These are phyloP conservation scores for Saturnispora silvae DNA, from an alignment of 805 yeast species.

Conservation along the genomic window DNA sequence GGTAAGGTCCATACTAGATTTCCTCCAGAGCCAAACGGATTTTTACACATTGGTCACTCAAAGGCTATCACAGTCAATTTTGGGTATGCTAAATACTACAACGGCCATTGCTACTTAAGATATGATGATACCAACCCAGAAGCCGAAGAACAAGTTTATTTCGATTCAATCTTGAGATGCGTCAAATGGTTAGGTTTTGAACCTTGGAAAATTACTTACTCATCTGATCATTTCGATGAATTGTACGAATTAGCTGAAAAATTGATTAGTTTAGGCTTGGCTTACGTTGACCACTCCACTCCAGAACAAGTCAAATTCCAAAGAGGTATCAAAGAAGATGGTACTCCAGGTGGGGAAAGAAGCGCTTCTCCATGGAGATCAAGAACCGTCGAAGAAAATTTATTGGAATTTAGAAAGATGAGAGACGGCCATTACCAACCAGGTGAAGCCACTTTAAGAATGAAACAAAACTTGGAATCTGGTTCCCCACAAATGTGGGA, in stretches of 20 bases:
- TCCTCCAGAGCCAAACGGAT: conserved; percentile 99
- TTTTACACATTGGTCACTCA: conserved; percentile 93
- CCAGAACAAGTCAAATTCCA: conserved; percentile 82
- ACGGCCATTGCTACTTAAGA: conserved; percentile 84
- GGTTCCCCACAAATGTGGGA: conserved; percentile 99
- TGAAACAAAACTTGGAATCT: conserved; percentile 85
- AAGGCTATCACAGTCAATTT: conserved; percentile 97
- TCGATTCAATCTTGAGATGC: conserved; percentile 73
- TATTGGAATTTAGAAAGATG: conserved; percentile 81
- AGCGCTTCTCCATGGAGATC: conserved; percentile 69
- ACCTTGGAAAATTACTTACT: conserved; percentile 92
- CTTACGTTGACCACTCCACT: conserved; percentile 90
- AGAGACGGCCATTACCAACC: conserved; percentile 78
- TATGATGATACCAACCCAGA: conserved; percentile 98
- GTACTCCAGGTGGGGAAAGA: conserved; percentile 90
- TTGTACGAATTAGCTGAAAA: conserved; percentile 83
- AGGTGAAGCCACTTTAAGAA: conserved; percentile 90
- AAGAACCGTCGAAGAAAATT: conserved; percentile 61
- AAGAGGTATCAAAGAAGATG: conserved; percentile 87
- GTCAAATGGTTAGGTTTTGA: conserved; percentile 88
- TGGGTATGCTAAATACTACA: conserved; percentile 85
- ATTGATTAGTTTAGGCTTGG: conserved; percentile 59
- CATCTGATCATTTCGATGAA: conserved; percentile 88
- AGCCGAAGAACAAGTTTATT: conserved; percentile 91
- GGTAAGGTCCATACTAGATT: conserved; percentile 88